phyloP scores from a whole-genome alignment of 768 basidiomycete species.

The Mycena vulgaris region DNA sequence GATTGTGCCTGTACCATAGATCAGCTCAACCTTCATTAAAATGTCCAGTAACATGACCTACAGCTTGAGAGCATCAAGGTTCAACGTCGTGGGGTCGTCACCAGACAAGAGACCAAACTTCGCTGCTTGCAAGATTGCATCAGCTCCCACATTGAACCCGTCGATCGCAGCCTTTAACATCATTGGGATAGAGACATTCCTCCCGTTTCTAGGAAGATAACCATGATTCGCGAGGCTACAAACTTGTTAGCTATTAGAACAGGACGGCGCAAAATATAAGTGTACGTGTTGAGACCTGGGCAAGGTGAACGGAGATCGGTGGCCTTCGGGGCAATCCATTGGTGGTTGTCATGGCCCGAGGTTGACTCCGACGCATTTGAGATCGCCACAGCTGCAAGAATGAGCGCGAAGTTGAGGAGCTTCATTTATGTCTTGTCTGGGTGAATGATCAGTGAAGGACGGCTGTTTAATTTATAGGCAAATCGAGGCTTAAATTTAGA shows the following conservation, averaged over 20 bases:
- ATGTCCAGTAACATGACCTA: background rate
- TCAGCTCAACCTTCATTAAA: background rate
- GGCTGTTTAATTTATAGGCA: background rate
- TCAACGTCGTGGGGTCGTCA: conserved; percentile 9
- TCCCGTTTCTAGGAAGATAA: conserved; percentile 27
- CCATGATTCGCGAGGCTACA: conserved; percentile 32
- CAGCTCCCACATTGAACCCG: conserved; percentile 15
- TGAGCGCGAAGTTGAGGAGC: background rate
- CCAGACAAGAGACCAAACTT: conserved; percentile 20
- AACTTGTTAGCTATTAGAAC: background rate
- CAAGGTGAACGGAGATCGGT: conserved; percentile 28
- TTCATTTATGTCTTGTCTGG: background rate
- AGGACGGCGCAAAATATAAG: background rate
- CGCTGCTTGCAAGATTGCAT: conserved; percentile 11
- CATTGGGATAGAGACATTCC: conserved; percentile 24
- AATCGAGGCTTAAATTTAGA: background rate
- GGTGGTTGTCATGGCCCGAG: background rate
- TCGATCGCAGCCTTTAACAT: conserved; percentile 16
- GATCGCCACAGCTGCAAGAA: background rate
- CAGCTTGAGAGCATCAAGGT: conserved; percentile 37
- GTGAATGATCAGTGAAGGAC: background rate
- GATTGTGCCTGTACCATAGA: conserved; percentile 20
- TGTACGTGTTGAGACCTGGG: conserved; percentile 29
- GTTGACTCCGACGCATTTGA: background rate
- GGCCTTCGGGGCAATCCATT: conserved; percentile 20